Evolutionary conservation across 768 basidiomycete species (phyloP), one percentile per base, ranked within the genome.

Genomic region (Xerocomellus intermedius): DNA sequence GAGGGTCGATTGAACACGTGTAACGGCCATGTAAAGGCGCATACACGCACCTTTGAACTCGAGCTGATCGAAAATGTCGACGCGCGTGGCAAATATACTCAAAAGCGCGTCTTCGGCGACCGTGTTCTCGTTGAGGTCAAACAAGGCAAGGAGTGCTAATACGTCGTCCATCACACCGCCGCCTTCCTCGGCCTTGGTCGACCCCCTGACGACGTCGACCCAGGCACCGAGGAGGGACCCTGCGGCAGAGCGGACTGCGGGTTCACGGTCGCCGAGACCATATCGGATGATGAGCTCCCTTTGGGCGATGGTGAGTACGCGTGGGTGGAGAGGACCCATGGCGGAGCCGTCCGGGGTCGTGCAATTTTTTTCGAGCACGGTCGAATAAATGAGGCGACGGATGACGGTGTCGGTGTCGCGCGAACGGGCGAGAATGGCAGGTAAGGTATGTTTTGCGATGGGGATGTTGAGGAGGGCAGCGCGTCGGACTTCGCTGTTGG

Each of bases 191-290:
- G 65, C 21, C 17, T 76, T 71, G 3, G 50, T 41, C 7, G 48
- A 39, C 2, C 77, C 76, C 22, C 64, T 56, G 9, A 83, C 77
- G 30, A 77, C 73, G 42, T 91, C 85, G 8, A 91, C 78, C 96
- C 96, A 98, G 8, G 73, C 76, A 0, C 79, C 82, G 16, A 98
- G 71, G 43, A 97, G 79, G 2, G 79, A 79, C 2, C 80, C 85
- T 0, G 94, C 87, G 1, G 91, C 91, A 17, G 79, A 73, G 30
- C 85, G 79, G 3, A 98, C 93, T 2, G 73, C 68, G 0, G 79
- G 74, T 55, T 97, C 93, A 26, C 96, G 82, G 71, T 98, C 96
- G 0, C 90, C 86, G 3, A 98, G 76, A 2, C 96, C 96, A 64
- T 89, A 84, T 19, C 82, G 80, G 2, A 96, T 83, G 44, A 96